Evolutionary conservation across 2,329 filamentous ascomycete species (phyloP), one percentile per base, ranked within the genome.

Genomic region (Aphanoascus verrucosus): DNA sequence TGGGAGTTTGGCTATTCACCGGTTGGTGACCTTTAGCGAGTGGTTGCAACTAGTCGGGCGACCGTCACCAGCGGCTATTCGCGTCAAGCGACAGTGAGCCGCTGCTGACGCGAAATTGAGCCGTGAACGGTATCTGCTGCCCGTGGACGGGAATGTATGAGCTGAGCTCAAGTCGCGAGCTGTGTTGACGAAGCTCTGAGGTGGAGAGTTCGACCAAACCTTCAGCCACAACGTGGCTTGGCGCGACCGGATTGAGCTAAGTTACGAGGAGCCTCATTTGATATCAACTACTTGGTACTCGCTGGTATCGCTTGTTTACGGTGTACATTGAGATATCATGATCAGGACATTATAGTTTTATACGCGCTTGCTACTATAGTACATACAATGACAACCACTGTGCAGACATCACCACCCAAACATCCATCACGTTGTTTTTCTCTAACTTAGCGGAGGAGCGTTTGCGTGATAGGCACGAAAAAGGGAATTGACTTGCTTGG

Each of bases 401-500:
- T 28, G 23, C 23, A 28, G 7, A 7, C 7, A 7, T 28, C 23
- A 28, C 7, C 23, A 7, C 23, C 3, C 23, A 28, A 7, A 28
- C 23, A 28, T 28, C 23, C 23, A 28, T 28, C 23, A 28, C 23
- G 3, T 28, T 28, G 23, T 7, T 28, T 28, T 28, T 28, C 23
- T 28, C n/a, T n/a, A n/a, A n/a, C n/a, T n/a, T n/a, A 7, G 23
- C 23, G 23, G 23, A 7, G 7, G 23, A 3, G 23, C 23, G 23
- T 28, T 28, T 28, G 7, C 23, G 7, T 28, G 23, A 3, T 7
- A 3, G 23, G 23, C 7, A 4, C 3, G 23, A 17, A 48, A 48
- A 37, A 49, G 14, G 23, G 2, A 19, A 31, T 12, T 23, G 49
- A 38, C 49, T 45, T 52, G 49, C 49, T 52, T 52, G 40, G 49